A percentile compares a stretch with the other conserved stretches of the same genome.
Conservation (phyloP, 176 grass and related monocot genomes). For the Pontederia paniculata region DNA sequence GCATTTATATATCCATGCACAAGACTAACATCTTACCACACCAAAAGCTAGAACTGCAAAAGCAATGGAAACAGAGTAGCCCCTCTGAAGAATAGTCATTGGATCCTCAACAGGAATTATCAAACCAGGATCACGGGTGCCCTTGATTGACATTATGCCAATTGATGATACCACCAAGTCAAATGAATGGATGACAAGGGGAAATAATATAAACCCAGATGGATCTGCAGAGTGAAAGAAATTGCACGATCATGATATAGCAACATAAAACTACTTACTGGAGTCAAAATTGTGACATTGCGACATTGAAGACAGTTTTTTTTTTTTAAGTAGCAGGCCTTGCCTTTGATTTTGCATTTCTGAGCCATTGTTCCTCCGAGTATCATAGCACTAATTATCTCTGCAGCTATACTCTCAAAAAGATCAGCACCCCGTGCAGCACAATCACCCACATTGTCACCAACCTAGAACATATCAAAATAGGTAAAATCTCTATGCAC, state of each 20-base stretch:
- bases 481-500: conserved; percentile 17
- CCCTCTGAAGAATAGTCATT: conserved; percentile 94
- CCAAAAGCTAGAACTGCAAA: conserved; percentile 89
- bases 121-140: conserved; percentile 64
- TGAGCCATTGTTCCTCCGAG: conserved; percentile 96
- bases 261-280: too few species aligned
- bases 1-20: not conserved
- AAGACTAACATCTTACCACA: conserved; percentile 52
- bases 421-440: conserved; percentile 96
- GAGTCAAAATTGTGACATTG: not conserved
- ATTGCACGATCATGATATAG: too few species aligned
- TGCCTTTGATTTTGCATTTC: conserved; percentile 96
- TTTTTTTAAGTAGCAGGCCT: conserved; percentile 10
- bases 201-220: conserved; percentile 98
- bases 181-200: conserved; percentile 97
- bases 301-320: not conserved
- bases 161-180: conserved; percentile 90
- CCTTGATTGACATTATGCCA: conserved; percentile 93
- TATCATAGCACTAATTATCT: conserved; percentile 99
- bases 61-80: conserved; percentile 83
- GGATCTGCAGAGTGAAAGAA: conserved; percentile 65
- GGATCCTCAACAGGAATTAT: conserved; percentile 71
- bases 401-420: conserved; percentile 98
- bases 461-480: conserved; percentile 36
- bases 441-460: conserved; percentile 98